Conservation (phyloP, 768 basidiomycete species). For the Agrocybe chaxingu region DNA sequence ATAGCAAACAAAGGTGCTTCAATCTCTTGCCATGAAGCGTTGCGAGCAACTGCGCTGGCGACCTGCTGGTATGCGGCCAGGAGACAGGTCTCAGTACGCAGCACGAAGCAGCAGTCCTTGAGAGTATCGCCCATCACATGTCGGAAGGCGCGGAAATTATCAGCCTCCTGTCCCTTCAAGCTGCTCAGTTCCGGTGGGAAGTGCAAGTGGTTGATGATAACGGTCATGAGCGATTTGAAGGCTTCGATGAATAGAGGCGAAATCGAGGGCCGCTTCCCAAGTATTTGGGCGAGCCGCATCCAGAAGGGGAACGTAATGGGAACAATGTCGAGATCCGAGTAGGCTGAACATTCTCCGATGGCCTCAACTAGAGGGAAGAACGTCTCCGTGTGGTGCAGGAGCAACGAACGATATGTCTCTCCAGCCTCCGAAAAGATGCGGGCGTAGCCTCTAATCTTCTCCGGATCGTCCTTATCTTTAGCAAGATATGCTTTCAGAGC, state of each 20-base stretch:
- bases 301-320: constrained; percentile 98
- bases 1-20: constrained; percentile 97
- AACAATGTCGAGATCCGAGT: constrained; percentile 91
- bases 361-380: constrained; percentile 96
- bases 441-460: constrained; percentile 85
- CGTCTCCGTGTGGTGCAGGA: constrained; percentile 85
- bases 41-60: constrained; percentile 63
- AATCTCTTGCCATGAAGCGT: constrained; percentile 89
- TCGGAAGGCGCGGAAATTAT: constrained; percentile 91
- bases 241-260: constrained; percentile 79
- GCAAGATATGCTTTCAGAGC: constrained; percentile 62
- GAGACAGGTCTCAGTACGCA: constrained; percentile 84
- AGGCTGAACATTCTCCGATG: constrained; percentile 90
- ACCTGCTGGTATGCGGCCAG: constrained; percentile 80
- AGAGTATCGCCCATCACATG: constrained; percentile 99
- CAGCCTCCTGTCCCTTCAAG: constrained; percentile 80
- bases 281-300: constrained; percentile 91
- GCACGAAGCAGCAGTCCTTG: constrained; percentile 95
- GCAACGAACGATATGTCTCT: constrained; percentile 87
- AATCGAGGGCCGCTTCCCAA: constrained; percentile 72
- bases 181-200: constrained; percentile 74
- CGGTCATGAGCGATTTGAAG: constrained; percentile 77
- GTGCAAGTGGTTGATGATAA: constrained; percentile 87
- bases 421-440: constrained; percentile 97
- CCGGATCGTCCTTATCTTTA: constrained; percentile 70